Evolutionary conservation across 768 basidiomycete genomes (phyloP), one percentile per base, ranked within the genome.

Genomic region (Auricularia auricula-judae): DNA sequence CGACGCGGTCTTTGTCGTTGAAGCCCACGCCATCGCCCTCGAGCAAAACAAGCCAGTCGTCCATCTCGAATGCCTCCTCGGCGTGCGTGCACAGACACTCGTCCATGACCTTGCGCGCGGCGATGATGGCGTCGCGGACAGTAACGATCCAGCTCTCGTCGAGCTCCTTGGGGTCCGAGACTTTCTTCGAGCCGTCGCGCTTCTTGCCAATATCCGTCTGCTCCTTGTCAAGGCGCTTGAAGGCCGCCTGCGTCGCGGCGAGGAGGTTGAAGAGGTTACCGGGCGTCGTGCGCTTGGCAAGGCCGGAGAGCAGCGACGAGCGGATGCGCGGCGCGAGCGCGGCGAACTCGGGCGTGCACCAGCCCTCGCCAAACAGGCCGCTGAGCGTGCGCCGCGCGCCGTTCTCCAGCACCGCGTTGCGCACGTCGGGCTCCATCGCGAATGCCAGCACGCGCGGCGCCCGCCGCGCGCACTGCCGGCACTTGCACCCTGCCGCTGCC

Each of bases 381-480:
- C 94, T 86, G 5, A 98, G 78, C 12, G 88, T 91, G 4, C 86
- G 79, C 12, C 89, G 80, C 0, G 89, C 86, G 0, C 87, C 87
- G 3, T 85, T 79, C 47, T 90, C 87, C 3, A 98, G 82, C 43
- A 82, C 77, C 0, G 78, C 68, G 71, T 93, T 91, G 65, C 84
- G 81, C 10, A 96, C 88, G 70, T 97, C 96, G 8, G 89, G 84
- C 0, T 80, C 72, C 2, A 86, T 67, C 0, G 93, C 83, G 63
- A 98, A 98, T 67, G 89, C 87, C 70, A 95, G 87, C 2, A 96
- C 83, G 35, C 93, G 79, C 0, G 92, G 91, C 0, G 85, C 86
- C 10, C 95, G 83, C 8, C 87, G 79, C 0, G 90, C 84, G 71
- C 92, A 97, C 68, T 91, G 89, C 36, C 86, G 80, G 70, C 94